A percentile compares a stretch with the other conserved stretches of the same genome.
Evolutionary conservation across 257 asterid species (phyloP).

Genomic region (Nicotiana paniculata): DNA sequence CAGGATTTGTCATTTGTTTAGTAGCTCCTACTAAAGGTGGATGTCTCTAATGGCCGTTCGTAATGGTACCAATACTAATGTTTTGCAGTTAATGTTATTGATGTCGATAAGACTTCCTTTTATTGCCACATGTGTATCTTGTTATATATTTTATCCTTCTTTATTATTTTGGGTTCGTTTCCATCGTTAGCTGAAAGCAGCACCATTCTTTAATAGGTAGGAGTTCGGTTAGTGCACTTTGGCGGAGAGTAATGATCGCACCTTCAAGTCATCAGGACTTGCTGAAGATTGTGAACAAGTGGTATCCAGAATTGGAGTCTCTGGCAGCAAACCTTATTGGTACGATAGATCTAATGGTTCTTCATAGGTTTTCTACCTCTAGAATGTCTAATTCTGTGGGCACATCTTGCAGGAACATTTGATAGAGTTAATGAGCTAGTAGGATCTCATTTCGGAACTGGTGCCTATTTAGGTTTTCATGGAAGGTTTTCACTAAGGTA

Average conservation of each 20-base stretch:
- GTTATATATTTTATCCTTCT: not conserved
- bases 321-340: conserved; percentile 61
- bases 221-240: conserved; percentile 60
- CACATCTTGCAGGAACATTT: conserved; percentile 55
- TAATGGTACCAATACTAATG: not conserved
- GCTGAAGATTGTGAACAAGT: conserved; percentile 42
- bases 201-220: conserved; percentile 36
- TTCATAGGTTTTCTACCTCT: not conserved
- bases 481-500: conserved; percentile 85
- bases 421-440: conserved; percentile 48
- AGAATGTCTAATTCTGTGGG: not conserved
- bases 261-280: conserved; percentile 53
- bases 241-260: conserved; percentile 75
- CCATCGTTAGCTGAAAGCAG: not conserved
- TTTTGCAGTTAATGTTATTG: not conserved
- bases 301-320: conserved; percentile 67
- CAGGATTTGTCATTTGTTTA: not conserved
- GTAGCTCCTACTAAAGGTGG: conserved; percentile 3
- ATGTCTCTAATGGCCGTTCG: not conserved
- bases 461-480: conserved; percentile 31
- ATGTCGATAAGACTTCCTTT: not conserved
- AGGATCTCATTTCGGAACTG: conserved; percentile 38
- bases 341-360: conserved; percentile 13
- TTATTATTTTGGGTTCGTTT: not conserved
- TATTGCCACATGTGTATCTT: not conserved